Evolutionary conservation across 257 asterid species (phyloP).

Genomic region (Eustoma russellianum): DNA sequence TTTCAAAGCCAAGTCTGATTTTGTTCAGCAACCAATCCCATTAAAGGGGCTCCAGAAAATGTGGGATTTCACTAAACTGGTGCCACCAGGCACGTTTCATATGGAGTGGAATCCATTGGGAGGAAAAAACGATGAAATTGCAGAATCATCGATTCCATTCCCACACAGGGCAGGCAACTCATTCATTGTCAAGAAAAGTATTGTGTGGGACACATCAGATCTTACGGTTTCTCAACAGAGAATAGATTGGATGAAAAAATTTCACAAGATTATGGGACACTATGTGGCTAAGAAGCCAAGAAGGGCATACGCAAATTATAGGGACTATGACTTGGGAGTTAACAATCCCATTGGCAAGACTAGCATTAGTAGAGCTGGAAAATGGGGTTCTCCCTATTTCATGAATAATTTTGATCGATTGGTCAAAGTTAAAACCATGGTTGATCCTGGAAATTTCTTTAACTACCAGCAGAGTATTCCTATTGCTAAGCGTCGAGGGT

Average conservation of each 20-base stretch:
- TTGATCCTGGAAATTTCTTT: slow-evolving; percentile 12
- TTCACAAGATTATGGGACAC: not conserved
- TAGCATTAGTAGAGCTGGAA: not conserved
- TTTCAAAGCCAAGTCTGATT: slow-evolving; percentile 8
- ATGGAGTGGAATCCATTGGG: slow-evolving; percentile 4
- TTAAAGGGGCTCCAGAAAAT: not conserved
- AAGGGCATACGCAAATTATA: not conserved
- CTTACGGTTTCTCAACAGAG: not conserved
- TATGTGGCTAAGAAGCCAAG: slow-evolving; percentile 10
- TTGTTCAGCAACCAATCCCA: slow-evolving; percentile 4
- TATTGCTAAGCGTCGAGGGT: too few relatives aligned
- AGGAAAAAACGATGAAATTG: slow-evolving; percentile 1
- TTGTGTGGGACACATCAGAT: not conserved
- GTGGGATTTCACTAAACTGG: not conserved
- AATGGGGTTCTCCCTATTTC: slow-evolving; percentile 5
- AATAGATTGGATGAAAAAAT: not conserved
- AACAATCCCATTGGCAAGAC: not conserved
- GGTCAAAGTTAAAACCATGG: slow-evolving; percentile 2
- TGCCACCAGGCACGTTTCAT: not conserved
- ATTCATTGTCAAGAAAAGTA: not conserved
- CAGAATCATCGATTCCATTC: slow-evolving; percentile 6
- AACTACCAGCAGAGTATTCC: slow-evolving; percentile 9
- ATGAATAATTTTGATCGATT: slow-evolving; percentile 8
- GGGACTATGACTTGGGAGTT: slow-evolving; percentile 10
- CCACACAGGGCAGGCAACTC: slow-evolving; percentile 7